phyloP scores from a whole-genome alignment of 1,284 basidiomycete species.

The Xerocomus nothofagi region DNA sequence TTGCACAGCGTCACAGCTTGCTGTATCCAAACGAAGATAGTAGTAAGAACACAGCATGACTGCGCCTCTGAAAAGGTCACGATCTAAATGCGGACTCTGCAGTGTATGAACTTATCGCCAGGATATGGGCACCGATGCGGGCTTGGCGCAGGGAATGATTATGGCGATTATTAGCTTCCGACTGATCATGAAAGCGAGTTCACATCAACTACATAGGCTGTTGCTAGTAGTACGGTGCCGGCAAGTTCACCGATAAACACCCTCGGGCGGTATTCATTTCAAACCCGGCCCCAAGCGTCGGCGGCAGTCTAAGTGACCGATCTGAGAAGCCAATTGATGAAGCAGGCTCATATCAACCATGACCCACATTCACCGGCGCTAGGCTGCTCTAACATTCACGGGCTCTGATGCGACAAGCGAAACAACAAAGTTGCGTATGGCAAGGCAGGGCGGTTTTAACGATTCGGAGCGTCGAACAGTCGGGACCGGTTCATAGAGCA shows the following conservation, averaged over 20 bases:
- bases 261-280: not conserved
- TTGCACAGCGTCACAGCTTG: slow-evolving; percentile 16
- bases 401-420: not conserved
- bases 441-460: not conserved
- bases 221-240: not conserved
- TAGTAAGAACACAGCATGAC: slow-evolving; percentile 19
- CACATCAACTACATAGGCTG: not conserved
- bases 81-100: not conserved
- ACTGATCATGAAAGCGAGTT: not conserved
- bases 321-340: not conserved
- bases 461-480: slow-evolving; percentile 1
- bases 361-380: not conserved
- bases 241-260: not conserved
- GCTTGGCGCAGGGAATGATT: not conserved
- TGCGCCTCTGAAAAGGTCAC: slow-evolving; percentile 2
- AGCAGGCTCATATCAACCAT: not conserved
- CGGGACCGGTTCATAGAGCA: slow-evolving; percentile 6
- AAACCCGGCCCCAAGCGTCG: not conserved
- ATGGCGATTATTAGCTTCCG: slow-evolving; percentile 17
- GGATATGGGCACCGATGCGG: slow-evolving; percentile 5
- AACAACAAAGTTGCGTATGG: not conserved
- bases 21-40: slow-evolving; percentile 5
- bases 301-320: slow-evolving; percentile 7
- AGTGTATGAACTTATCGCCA: slow-evolving; percentile 9
- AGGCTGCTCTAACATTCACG: too few relatives aligned